Percentiles rank a stretch among this genome's conserved stretches.
Conservation (phyloP, 345 rosid genomes). For the Gossypium thurberi region DNA sequence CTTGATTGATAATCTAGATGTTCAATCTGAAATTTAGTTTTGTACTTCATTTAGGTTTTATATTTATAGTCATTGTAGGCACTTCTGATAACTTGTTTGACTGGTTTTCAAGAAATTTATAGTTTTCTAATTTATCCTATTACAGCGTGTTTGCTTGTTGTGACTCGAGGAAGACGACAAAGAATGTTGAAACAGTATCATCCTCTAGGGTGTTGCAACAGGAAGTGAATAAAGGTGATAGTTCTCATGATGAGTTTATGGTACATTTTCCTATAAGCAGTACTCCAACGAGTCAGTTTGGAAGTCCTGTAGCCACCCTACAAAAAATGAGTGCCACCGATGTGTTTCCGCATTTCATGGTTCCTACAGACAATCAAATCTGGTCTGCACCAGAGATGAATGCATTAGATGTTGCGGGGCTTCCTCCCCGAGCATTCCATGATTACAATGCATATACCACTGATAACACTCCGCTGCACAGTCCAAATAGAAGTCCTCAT, state of each 20-base stretch:
- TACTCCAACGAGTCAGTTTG: constrained; percentile 55
- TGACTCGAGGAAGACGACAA: constrained; percentile 30
- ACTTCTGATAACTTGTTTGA: not conserved
- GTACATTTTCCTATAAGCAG: constrained; percentile 46
- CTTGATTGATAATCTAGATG: not conserved
- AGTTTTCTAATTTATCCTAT: not conserved
- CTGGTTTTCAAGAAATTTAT: not conserved
- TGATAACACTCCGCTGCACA: constrained; percentile 63
- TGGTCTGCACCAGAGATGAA: constrained; percentile 89
- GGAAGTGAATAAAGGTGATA: constrained; percentile 23
- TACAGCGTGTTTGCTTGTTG: constrained; percentile 32
- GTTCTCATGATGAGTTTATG: constrained; percentile 35
- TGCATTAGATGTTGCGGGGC: constrained; percentile 35
- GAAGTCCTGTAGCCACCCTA: constrained; percentile 60
- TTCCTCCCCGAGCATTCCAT: constrained; percentile 52
- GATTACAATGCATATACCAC: constrained; percentile 42
- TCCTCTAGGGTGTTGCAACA: constrained; percentile 18
- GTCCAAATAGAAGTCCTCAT: constrained; percentile 58
- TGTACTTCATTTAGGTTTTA: not conserved
- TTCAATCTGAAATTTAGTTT: not conserved
- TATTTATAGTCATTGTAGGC: not conserved
- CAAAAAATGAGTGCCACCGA: constrained; percentile 33
- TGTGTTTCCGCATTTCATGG: constrained; percentile 31
- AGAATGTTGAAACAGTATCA: constrained; percentile 26
- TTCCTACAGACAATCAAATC: constrained; percentile 44